These are phyloP conservation scores for Pichia gijzeniarum DNA, from an alignment of 805 yeast species.

Conservation along the genomic window DNA sequence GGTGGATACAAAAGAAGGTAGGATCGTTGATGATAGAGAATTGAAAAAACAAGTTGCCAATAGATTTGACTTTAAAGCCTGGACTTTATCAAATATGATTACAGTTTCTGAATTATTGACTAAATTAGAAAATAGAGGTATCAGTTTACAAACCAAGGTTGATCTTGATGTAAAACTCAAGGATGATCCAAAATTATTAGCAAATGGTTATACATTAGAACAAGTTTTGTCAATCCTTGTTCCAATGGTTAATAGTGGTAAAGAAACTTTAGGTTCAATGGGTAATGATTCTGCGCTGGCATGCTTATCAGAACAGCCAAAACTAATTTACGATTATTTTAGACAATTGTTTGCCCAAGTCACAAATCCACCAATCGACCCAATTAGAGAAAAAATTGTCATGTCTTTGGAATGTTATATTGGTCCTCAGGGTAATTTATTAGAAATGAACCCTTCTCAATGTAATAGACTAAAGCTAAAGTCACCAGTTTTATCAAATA, in stretches of 20 bases:
- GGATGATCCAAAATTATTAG: slow-evolving; percentile 73
- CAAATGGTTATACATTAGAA: slow-evolving; percentile 93
- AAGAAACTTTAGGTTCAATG: slow-evolving; percentile 96
- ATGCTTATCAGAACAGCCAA: slow-evolving; percentile 89
- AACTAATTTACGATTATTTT: slow-evolving; percentile 85
- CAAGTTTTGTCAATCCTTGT: slow-evolving; percentile 77
- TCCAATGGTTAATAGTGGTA: slow-evolving; percentile 90
- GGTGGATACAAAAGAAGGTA: slow-evolving; percentile 89
- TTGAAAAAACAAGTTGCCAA: slow-evolving; percentile 74
- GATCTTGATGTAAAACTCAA: slow-evolving; percentile 46
- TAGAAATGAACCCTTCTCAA: slow-evolving; percentile 88
- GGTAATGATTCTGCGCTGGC: slow-evolving; percentile 97
- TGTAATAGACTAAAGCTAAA: slow-evolving; percentile 80
- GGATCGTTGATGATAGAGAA: slow-evolving; percentile 89
- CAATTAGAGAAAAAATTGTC: slow-evolving; percentile 92
- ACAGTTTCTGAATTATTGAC: slow-evolving; percentile 68
- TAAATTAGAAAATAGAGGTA: slow-evolving; percentile 45
- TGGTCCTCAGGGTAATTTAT: slow-evolving; percentile 96
- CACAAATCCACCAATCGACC: slow-evolving; percentile 98
- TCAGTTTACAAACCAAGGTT: slow-evolving; percentile 22
- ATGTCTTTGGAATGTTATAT: slow-evolving; percentile 96
- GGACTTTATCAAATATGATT: slow-evolving; percentile 85
- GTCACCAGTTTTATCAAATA: slow-evolving; percentile 73
- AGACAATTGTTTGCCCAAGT: slow-evolving; percentile 97
- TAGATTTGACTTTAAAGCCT: slow-evolving; percentile 85